Base-by-base conservation (phyloP, 2,329 filamentous ascomycete species). In the Cercospora zeina region DNA sequence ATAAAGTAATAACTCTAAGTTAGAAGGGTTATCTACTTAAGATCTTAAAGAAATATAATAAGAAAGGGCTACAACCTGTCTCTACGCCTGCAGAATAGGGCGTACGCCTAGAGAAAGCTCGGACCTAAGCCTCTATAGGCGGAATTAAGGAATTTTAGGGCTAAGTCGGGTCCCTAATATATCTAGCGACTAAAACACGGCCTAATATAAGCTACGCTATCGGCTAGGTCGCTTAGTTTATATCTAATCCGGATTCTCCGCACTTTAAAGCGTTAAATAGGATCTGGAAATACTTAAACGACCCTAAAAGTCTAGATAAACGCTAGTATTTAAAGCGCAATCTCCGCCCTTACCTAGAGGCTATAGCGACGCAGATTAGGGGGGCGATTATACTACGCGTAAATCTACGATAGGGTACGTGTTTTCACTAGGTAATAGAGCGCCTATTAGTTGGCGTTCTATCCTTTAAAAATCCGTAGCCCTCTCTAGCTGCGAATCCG, bases 251-350 rank as follows among this genome's bases (percentile, higher is more conserved):
- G 9, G 50, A 60, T 30, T n/a, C 30, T 47, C 55, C 24, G 10
- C 21, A 60, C 9, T 60, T 54, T 55, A 60, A 54, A 54, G 58
- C 50, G 4, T 27, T 62, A 27, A 45, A 62, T 62, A 62, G 54
- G 54, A 51, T 58, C 24, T 62, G 31, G 54, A 62, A 58, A 58
- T 62, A 62, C 6, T 19, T 62, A 58, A 62, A 62, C 39, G 37
- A 58, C 33, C 34, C 57, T 51, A 34, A 34, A 4, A 5, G 8
- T 34, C 8, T 34, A 33, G 33, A 53, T 39, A 34, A 34, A 13
- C 36, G 31, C 31, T 34, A 34, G 31, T 34, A 34, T 34, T 5
- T 50, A 34, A 4, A 10, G 31, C 36, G 16, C 31, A 34, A 34
- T 34, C 8, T 34, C 4, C 31, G 8, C 31, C 31, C 31, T 8